Evolutionary conservation across 306 rosid species (phyloP), one percentile per base, ranked within the genome.

Genomic region (Pyrus betulifolia): DNA sequence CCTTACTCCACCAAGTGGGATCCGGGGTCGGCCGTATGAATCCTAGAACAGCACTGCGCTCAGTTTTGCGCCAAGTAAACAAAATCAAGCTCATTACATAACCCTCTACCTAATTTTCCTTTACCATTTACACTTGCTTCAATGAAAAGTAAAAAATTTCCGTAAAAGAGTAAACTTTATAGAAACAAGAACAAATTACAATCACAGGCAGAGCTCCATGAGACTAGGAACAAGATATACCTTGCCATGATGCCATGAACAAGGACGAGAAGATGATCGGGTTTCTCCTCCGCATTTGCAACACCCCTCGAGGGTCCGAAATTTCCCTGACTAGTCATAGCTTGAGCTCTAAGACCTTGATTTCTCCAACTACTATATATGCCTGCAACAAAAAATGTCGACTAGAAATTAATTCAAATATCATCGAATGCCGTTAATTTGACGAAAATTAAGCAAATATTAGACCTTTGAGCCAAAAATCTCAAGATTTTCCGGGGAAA

Each of bases 211-310:
- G 27, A 19, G 5, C 30, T 49, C 14, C 45, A 30, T 38, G 28
- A 42, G 65, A 40, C 46, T 54, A 35, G 62, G 35, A 59, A 74
- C 78, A 86, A 74, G 31, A 74, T 64, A 82, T 84, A 95, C 96
- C 98, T 90, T n/a, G 96, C 97, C 84, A 90, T 75, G 77, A 92
- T 92, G 77, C 98, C 98, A 76, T 95, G 98, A 82, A 95, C 97
- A 82, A 95, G 97, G 75, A 95, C 91, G 75, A 95, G 97, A 76
- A 95, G 97, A 85, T 95, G 97, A 80, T 92, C 97, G 4, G 97
- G 93, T 63, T 85, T 84, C 23, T 83, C 74, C 75, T 82, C 80
- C 7, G 35, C 79, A 80, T 68, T 82, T 44, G 79, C 70, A 76
- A 78, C 76, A 76, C 83, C 79, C 61, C 59, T 70, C 30, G 89